Percentiles rank a stretch among this genome's conserved stretches.
Evolutionary conservation across 2,329 filamentous ascomycete genomes (phyloP).

Genomic region (Xylariaceae sp.): DNA sequence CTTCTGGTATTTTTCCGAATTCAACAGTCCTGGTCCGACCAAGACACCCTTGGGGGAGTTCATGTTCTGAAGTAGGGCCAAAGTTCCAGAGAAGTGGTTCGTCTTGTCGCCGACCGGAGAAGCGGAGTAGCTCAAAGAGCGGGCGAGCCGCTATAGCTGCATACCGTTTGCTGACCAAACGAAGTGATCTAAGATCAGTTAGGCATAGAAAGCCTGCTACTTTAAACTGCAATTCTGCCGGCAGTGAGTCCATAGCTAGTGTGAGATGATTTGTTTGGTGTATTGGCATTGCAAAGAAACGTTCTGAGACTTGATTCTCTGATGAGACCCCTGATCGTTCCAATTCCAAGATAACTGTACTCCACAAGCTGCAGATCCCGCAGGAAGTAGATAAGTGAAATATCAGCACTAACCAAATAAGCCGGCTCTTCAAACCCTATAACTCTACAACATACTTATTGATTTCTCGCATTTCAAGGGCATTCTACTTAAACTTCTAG

Average conservation of each 20-base stretch:
- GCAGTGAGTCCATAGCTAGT: conserved; percentile 21
- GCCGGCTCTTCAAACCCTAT: too few species aligned
- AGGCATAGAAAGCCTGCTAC: conserved; percentile 15
- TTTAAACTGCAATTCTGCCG: conserved; percentile 16
- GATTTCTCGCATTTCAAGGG: too few species aligned
- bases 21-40: conserved; percentile 22
- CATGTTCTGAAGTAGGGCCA: conserved; percentile 2
- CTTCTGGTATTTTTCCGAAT: conserved; percentile 16
- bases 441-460: too few species aligned
- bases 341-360: too few species aligned
- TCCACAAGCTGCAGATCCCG: too few species aligned
- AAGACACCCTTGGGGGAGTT: not conserved
- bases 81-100: conserved; percentile 7
- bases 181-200: conserved; percentile 19
- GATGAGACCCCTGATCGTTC: too few species aligned
- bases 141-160: conserved; percentile 21
- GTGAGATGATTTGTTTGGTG: not conserved
- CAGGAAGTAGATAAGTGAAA: too few species aligned
- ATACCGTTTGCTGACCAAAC: conserved; percentile 20
- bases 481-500: too few species aligned
- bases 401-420: too few species aligned
- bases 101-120: conserved; percentile 19
- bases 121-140: conserved; percentile 23
- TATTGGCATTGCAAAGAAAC: too few species aligned
- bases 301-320: too few species aligned